Evolutionary conservation across 2,329 filamentous ascomycete genomes (phyloP).

Genomic region (Aspergillus sp.): DNA sequence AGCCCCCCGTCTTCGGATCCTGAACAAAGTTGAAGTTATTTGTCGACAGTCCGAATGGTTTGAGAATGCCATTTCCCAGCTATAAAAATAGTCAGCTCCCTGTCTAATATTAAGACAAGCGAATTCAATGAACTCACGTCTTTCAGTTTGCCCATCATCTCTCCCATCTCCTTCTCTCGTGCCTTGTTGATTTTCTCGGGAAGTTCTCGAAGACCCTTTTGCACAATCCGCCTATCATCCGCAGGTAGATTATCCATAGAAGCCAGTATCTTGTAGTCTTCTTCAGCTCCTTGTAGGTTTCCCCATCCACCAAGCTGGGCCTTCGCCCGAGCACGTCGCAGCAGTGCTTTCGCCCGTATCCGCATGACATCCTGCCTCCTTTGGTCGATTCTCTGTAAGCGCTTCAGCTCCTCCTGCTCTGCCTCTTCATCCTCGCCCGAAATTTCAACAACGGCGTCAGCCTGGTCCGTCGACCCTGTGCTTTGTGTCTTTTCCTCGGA

Average conservation of each 20-base stretch:
- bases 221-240: conserved; percentile 64
- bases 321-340: conserved; percentile 70
- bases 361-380: conserved; percentile 62
- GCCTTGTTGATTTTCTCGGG: conserved; percentile 68
- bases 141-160: conserved; percentile 98
- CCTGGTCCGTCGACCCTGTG: conserved; percentile 9
- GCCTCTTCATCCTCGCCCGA: conserved; percentile 36
- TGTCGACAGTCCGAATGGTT: conserved; percentile 88
- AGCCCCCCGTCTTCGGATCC: conserved; percentile 83
- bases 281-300: conserved; percentile 69
- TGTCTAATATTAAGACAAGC: background rate
- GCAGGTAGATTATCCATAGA: conserved; percentile 54
- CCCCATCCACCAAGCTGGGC: conserved; percentile 73
- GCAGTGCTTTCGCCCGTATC: conserved; percentile 76
- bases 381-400: conserved; percentile 41
- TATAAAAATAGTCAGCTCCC: conserved; percentile 23
- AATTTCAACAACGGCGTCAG: conserved; percentile 44
- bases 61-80: conserved; percentile 85
- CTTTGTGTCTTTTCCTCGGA: conserved; percentile 8
- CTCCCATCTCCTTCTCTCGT: conserved; percentile 80
- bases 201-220: conserved; percentile 60
- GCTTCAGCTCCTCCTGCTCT: conserved; percentile 39
- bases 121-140: conserved; percentile 47
- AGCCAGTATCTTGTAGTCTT: conserved; percentile 72
- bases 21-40: conserved; percentile 93